These are phyloP conservation scores for Ganoderma boninense DNA, from an alignment of 1,284 basidiomycete genomes.

Conservation along the genomic window DNA sequence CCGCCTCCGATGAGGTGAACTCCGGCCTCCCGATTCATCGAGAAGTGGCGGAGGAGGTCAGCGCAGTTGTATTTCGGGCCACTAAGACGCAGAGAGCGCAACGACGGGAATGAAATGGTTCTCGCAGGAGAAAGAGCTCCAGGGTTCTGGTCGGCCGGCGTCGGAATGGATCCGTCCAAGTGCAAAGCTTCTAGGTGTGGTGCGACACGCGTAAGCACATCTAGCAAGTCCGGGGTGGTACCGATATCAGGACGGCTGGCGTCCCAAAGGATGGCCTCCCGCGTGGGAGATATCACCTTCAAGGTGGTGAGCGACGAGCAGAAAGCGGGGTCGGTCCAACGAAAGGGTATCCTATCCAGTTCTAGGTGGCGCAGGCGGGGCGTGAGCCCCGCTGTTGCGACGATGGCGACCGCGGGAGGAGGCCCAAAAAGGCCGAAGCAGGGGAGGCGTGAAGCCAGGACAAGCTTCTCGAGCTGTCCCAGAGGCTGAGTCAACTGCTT, in stretches of 20 bases:
- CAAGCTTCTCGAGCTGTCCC: not conserved
- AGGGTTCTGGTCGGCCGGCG: not conserved
- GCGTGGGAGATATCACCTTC: not conserved
- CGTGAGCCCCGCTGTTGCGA: not conserved
- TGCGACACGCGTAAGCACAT: not conserved
- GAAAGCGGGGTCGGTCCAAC: not conserved
- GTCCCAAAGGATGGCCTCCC: not conserved
- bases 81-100: not conserved
- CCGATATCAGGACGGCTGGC: not conserved
- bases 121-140: not conserved
- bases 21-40: not conserved
- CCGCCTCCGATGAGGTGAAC: not conserved
- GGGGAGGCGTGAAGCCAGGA: not conserved
- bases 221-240: not conserved
- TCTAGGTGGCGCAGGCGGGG: not conserved
- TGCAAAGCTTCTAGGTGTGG: not conserved
- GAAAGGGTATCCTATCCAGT: not conserved
- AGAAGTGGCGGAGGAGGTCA: not conserved
- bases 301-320: not conserved
- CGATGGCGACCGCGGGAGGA: not conserved
- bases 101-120: not conserved
- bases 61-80: not conserved
- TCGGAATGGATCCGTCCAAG: not conserved
- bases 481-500: not conserved
- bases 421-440: not conserved